Conservation (phyloP, 495 filamentous ascomycete species). For the Rostrohypoxylon terebratum region DNA sequence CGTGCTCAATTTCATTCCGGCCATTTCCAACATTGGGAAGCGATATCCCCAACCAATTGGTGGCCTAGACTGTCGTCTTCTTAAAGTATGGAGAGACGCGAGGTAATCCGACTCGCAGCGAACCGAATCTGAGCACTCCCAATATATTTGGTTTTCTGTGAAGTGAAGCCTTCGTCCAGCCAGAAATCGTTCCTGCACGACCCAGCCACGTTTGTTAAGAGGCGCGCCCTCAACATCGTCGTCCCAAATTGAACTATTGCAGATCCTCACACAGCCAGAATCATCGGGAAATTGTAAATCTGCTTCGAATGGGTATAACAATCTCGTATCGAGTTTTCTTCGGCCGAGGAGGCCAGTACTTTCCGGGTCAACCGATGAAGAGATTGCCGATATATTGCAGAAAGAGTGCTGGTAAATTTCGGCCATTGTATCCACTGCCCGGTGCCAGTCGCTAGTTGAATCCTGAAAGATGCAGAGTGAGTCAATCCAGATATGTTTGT, state of each 20-base stretch:
- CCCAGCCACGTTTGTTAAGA: neutral
- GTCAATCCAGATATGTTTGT: conserved; percentile 15
- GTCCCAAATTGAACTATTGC: neutral
- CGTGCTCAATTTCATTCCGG: neutral
- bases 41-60: too few relatives aligned
- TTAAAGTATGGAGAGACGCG: too few relatives aligned
- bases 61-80: too few relatives aligned
- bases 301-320: neutral
- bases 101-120: too few relatives aligned
- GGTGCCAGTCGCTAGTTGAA: neutral
- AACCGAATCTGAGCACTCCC: conserved; percentile 1
- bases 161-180: neutral
- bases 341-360: neutral
- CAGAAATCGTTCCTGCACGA: neutral
- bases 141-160: neutral
- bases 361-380: neutral
- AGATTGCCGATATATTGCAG: conserved; percentile 5
- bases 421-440: neutral
- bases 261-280: neutral
- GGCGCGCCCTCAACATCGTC: neutral
- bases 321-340: neutral
- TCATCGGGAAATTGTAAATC: neutral
- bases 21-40: neutral
- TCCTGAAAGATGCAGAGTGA: conserved; percentile 14
- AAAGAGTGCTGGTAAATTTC: conserved; percentile 4